Base-by-base conservation (phyloP, 371 early-diverging fungal species). In the Mucor circinelloides region DNA sequence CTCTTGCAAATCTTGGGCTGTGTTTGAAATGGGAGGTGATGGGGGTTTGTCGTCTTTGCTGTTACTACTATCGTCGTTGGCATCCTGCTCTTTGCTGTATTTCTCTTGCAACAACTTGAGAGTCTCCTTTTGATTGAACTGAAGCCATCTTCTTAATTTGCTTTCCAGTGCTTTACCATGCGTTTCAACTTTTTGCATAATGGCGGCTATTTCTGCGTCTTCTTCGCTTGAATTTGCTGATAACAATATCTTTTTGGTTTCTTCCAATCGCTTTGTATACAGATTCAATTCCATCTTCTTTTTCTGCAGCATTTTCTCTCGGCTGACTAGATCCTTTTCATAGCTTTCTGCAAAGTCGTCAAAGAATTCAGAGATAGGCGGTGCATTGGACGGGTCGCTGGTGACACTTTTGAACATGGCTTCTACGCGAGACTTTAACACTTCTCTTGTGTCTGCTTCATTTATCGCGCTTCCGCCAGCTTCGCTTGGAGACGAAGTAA, bases 331-430 rank as follows among this genome's bases (percentile, higher is more conserved):
- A 63, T 79, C 79, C 6, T 69, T 66, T 32, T 79, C 79, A 48
- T 79, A 79, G 27, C 72, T 74, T 34, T 71, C 68, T 31, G 77
- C 77, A 59, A 79, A 72, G 0, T 63, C 66, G 52, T 79, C 77
- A 63, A 79, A 79, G 4, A 72, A 59, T 31, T 76, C 71, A 15
- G 74, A 72, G n/a, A 76, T 72, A 7, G 72, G 67, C 3, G 73
- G 74, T 2, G 48, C 52, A 9, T 58, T 52, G 12, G 27, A 46
- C 0, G 58, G 36, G 3, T 64, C 58, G 6, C n/a, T 59, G 8
- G 60, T 64, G 3, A 69, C 63, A 8, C 62, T 58, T 30, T 65
- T 68, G 27, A 63, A 73, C 66, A 68, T 72, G 34, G 71, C 54
- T 25, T 72, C 70, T 2, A 76, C 62, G 13, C 59, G 63, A 10